Percentiles rank a stretch among this genome's conserved stretches.
Evolutionary conservation across 2,329 filamentous ascomycete genomes (phyloP).

Genomic region (Paecilomyces variotii): DNA sequence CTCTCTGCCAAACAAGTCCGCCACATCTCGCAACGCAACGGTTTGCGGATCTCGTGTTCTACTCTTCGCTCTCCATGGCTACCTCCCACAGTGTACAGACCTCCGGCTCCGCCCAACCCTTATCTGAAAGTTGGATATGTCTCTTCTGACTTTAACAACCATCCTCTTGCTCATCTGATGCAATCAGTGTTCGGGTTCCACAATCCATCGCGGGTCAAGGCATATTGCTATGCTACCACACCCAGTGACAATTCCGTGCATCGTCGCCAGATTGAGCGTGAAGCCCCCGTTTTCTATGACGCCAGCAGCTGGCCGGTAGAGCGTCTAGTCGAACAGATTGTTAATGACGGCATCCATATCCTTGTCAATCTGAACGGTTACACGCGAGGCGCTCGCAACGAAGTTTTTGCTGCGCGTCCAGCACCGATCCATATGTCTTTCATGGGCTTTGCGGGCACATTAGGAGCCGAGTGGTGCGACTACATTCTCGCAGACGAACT

Average conservation of each 20-base stretch:
- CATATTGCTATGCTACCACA: conserved; percentile 94
- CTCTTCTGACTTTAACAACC: conserved; percentile 98
- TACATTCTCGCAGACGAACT: conserved; percentile 88
- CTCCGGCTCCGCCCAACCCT: conserved; percentile 72
- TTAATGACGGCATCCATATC: conserved; percentile 83
- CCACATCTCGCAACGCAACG: conserved; percentile 90
- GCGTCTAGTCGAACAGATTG: conserved; percentile 74
- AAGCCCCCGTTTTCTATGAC: conserved; percentile 86
- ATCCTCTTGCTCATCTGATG: conserved; percentile 94
- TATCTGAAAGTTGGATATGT: conserved; percentile 91
- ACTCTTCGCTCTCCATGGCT: conserved; percentile 85
- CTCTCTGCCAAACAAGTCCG: conserved; percentile 86
- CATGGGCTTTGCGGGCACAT: conserved; percentile 95
- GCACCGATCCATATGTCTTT: conserved; percentile 99
- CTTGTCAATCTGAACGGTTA: conserved; percentile 98
- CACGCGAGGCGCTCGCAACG: conserved; percentile 90
- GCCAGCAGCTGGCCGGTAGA: conserved; percentile 82
- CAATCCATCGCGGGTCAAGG: conserved; percentile 62
- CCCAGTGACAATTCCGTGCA: conserved; percentile 82
- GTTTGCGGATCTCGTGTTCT: conserved; percentile 82
- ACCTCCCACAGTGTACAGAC: conserved; percentile 69
- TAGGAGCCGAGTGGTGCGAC: conserved; percentile 97
- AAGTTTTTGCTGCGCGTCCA: conserved; percentile 89
- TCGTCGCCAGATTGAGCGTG: conserved; percentile 83
- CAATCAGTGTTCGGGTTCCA: conserved; percentile 97